Evolutionary conservation across 768 basidiomycete species (phyloP), one percentile per base, ranked within the genome.

Genomic region (Mycena vulgaris): DNA sequence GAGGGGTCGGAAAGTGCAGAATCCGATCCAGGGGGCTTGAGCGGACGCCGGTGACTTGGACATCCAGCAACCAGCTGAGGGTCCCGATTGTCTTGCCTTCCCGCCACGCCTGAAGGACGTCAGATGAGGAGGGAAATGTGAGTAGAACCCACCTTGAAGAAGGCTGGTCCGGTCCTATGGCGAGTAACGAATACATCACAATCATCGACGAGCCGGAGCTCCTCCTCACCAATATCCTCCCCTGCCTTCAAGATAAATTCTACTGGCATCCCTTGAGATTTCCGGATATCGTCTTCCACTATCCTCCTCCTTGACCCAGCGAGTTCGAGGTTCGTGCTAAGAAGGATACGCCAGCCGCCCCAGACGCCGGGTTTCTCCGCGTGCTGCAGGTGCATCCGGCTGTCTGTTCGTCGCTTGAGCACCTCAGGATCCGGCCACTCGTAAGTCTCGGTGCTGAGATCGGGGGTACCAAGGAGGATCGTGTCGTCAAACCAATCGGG

Each of bases 401-500:
- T 72, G 69, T 3, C 75, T 71, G 70, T 65, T 4, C 76, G 77
- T 11, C 75, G 77, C 27, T 77, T 81, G 63, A 86, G 80, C 19
- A 92, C 75, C 4, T 80, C 78, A 0, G 93, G 94, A 17, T 94
- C 86, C 0, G 95, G 95, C 91, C 92, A 95, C 69, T 90, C 83
- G 72, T 93, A 95, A 17, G 85, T 80, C 0, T 76, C 75, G 28
- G 91, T 89, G 2, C 87, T 84, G 19, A 93, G 78, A 13, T 80
- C 79, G 16, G 86, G 78, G 21, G 83, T 72, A 1, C 89, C 89
- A n/a, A 94, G 81, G 14, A 87, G 83, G 37, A 93, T 87, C 4
- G 86, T 86, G 73, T 96, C 94, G 75, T 96, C 94, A 68, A 96
- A 96, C 96, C 96, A 98, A 70, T 96, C 92, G 0, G 96, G 96